Evolutionary conservation across 2,329 filamentous ascomycete species (phyloP), one percentile per base, ranked within the genome.

Genomic region (Cercospora zeina): DNA sequence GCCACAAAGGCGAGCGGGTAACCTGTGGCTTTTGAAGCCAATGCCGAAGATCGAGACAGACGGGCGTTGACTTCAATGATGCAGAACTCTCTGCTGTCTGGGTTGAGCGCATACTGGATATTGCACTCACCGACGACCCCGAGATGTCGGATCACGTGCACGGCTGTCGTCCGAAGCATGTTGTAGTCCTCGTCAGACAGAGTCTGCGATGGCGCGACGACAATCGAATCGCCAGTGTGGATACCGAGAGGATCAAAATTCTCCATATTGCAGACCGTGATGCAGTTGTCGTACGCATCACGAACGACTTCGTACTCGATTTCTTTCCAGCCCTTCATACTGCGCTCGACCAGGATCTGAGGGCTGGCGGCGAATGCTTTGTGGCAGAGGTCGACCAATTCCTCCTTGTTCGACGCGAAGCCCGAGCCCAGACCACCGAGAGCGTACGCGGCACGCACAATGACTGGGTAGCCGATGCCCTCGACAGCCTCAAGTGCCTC

Each of bases 271-370:
- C 95, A 99, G 65, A 99, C 95, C 6, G 95, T 99, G 75, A 99
- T 97, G 76, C 95, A 99, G 83, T 97, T 97, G 80, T 99, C 93
- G 71, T 91, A 87, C 61, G 88, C 89, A 81, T 97, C 95, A 72
- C 95, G 89, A 42, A 99, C 95, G 65, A 97, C 95, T 77, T 99
- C 95, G 74, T 97, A 99, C 77, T 99, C 95, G 66, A 97, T 96
- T 78, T 99, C 95, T 78, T 99, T 99, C 95, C 95, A 99, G 63
- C 95, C 95, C 81, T 97, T 97, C 93, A 99, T 97, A 80, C 91
- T 96, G 76, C 90, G 88, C 81, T 99, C 95, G 71, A 99, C 96
- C 59, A 99, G 85, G 7, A 99, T 91, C 76, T 99, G 95, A 8
- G 95, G 95, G 74, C 91, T 96, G 69, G 90, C 93, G 30, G 95